Conservation (phyloP, 1,139 yeast species). For the Suhomyces kunorum region DNA sequence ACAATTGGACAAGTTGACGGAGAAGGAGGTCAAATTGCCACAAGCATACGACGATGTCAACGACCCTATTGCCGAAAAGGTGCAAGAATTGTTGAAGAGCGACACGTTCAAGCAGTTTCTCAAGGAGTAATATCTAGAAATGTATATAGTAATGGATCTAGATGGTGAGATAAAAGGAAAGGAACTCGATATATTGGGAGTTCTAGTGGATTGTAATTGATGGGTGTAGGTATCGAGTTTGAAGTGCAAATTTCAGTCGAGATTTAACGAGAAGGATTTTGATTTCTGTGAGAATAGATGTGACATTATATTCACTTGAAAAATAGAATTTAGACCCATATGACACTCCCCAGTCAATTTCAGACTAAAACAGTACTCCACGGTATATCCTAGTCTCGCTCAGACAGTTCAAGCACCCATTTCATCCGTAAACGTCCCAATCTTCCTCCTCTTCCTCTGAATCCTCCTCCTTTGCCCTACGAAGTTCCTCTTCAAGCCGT, state of each 20-base stretch:
- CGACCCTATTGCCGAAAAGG: slow-evolving; percentile 71
- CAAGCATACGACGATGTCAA: slow-evolving; percentile 40
- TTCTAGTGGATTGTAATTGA: background rate
- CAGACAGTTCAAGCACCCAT: too few species aligned
- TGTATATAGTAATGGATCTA: slow-evolving; percentile 4
- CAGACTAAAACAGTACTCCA: too few species aligned
- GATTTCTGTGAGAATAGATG: too few species aligned
- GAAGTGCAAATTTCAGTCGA: too few species aligned
- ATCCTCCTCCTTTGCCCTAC: slow-evolving; percentile 53
- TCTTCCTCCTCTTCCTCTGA: slow-evolving; percentile 64
- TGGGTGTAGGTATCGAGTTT: too few species aligned
- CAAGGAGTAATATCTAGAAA: slow-evolving; percentile 7
- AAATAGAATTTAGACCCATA: too few species aligned
- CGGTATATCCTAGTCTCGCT: too few species aligned
- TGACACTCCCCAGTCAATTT: too few species aligned
- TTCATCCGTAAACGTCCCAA: slow-evolving; percentile 82
- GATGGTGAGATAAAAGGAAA: background rate
- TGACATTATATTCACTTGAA: too few species aligned
- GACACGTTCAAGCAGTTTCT: slow-evolving; percentile 49
- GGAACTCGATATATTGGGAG: background rate
- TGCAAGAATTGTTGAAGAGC: slow-evolving; percentile 63
- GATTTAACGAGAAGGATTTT: too few species aligned
- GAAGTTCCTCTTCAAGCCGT: slow-evolving; percentile 40
- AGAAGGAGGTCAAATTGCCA: slow-evolving; percentile 35
- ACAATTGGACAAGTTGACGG: slow-evolving; percentile 30